These are phyloP conservation scores for Metschnikowia matae DNA, from an alignment of 805 yeast genomes.

Conservation along the genomic window DNA sequence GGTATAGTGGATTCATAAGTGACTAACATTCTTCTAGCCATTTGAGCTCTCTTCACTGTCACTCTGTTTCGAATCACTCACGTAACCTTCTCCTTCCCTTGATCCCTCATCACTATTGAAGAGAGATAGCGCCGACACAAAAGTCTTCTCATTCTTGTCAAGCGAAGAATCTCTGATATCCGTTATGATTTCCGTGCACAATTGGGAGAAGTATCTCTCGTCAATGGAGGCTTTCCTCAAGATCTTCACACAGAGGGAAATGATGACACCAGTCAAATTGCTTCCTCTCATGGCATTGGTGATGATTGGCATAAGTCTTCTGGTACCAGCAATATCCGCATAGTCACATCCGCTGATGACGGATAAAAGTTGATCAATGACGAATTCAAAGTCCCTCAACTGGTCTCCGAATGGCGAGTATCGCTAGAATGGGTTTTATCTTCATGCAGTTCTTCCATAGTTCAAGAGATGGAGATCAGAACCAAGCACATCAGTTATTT, in stretches of 20 bases:
- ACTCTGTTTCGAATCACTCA: conserved; percentile 18
- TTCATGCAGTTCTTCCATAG: too few species aligned
- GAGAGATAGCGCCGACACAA: conserved; percentile 24
- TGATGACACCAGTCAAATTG: conserved; percentile 49
- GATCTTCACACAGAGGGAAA: conserved; percentile 45
- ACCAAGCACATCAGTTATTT: too few species aligned
- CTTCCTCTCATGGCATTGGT: conserved; percentile 54
- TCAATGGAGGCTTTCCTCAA: conserved; percentile 40
- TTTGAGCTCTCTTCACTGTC: conserved; percentile 29
- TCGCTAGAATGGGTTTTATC: too few species aligned
- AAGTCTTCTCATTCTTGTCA: conserved; percentile 34
- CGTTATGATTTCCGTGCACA: conserved; percentile 79
- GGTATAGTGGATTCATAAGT: too few species aligned
- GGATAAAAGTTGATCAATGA: conserved; percentile 66
- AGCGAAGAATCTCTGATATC: conserved; percentile 71
- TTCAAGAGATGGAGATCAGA: too few species aligned
- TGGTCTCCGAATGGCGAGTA: conserved; percentile 36
- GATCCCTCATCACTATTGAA: conserved; percentile 20
- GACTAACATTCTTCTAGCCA: conserved; percentile 7
- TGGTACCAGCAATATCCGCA: conserved; percentile 86
- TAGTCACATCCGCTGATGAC: conserved; percentile 74
- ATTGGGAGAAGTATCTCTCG: conserved; percentile 79
- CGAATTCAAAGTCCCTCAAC: conserved; percentile 60
- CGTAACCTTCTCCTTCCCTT: conserved; percentile 24
- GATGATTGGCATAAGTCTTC: conserved; percentile 56